Conservation (phyloP, 306 rosid species). For the Luffa aegyptiaca region DNA sequence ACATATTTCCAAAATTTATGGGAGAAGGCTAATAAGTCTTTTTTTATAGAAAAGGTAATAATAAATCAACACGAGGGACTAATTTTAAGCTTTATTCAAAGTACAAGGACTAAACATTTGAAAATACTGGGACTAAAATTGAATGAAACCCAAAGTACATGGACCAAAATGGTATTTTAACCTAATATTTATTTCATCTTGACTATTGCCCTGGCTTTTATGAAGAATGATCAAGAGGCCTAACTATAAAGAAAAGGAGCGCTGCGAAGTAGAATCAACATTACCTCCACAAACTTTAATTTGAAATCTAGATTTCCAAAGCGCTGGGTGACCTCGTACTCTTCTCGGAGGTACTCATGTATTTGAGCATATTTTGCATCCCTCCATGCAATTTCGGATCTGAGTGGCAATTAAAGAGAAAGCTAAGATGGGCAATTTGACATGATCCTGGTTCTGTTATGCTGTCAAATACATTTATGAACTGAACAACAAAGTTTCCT, state of each 20-base stretch:
- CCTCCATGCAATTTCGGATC: constrained; percentile 99
- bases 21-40: too few species aligned
- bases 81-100: too few species aligned
- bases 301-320: constrained; percentile 92
- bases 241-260: not conserved
- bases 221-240: not conserved
- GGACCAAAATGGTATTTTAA: too few species aligned
- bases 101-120: too few species aligned
- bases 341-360: constrained; percentile 92
- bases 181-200: not conserved
- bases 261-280: not conserved
- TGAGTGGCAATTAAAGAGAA: constrained; percentile 16
- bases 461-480: not conserved
- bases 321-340: constrained; percentile 86
- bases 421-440: not conserved
- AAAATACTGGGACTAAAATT: too few species aligned
- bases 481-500: not conserved
- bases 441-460: not conserved
- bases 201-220: not conserved
- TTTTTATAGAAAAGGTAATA: too few species aligned
- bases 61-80: too few species aligned
- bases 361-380: constrained; percentile 98
- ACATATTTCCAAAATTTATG: too few species aligned
- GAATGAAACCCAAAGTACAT: too few species aligned
- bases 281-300: constrained; percentile 96